phyloP scores from a whole-genome alignment of 805 yeast species.

The Ogataea degrootiae region DNA sequence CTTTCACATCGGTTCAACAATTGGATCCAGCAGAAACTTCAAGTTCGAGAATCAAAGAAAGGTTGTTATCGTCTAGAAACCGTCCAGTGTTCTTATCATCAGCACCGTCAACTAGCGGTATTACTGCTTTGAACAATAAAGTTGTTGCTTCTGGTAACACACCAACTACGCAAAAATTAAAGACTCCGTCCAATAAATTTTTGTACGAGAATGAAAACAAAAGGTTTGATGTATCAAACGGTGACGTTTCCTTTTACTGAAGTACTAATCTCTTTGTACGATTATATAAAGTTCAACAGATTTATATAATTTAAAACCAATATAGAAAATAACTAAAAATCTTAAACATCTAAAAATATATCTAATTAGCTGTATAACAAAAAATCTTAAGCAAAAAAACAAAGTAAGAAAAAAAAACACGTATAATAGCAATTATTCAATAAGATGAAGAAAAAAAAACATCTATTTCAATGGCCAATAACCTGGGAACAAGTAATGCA shows the following conservation, averaged over 20 bases:
- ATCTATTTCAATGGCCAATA: conserved; percentile 56
- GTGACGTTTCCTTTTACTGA: conserved; percentile 16
- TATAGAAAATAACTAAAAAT: too few relatives aligned
- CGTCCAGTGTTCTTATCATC: conserved; percentile 1
- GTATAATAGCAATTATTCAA: too few relatives aligned
- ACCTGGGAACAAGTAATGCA: conserved; percentile 87
- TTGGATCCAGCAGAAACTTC: conserved; percentile 1
- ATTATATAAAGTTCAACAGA: too few relatives aligned
- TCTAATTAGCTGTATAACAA: too few relatives aligned
- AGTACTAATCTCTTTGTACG: not conserved
- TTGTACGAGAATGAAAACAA: conserved; percentile 12
- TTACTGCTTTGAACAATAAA: not conserved
- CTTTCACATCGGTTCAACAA: not conserved
- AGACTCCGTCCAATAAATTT: conserved; percentile 18
- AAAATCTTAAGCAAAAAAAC: too few relatives aligned
- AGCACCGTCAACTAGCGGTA: not conserved
- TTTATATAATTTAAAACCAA: too few relatives aligned
- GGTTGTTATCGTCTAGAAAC: conserved; percentile 13
- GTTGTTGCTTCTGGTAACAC: conserved; percentile 1
- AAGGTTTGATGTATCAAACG: conserved; percentile 13
- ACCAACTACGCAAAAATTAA: conserved; percentile 3
- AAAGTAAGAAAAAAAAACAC: too few relatives aligned
- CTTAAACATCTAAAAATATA: too few relatives aligned
- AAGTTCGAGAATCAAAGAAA: conserved; percentile 11
- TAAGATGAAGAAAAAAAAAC: not conserved